These are phyloP conservation scores for Cladosporium sp. DNA, from an alignment of 2,329 filamentous ascomycete genomes.

Conservation along the genomic window DNA sequence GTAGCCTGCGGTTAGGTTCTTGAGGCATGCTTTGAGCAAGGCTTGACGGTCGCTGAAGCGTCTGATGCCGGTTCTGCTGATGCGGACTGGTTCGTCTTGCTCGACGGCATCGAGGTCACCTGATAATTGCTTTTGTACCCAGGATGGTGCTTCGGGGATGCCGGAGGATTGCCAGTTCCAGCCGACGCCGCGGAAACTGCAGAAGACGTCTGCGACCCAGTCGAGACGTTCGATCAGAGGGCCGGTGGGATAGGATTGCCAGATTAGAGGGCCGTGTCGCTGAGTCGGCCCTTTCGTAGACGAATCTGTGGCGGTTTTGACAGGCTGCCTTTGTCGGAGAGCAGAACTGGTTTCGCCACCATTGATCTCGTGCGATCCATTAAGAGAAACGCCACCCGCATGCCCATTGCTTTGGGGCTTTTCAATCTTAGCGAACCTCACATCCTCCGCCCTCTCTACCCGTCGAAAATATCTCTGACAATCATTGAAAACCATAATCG, in stretches of 20 bases:
- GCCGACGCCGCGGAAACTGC: slow-evolving; percentile 60
- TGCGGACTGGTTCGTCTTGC: slow-evolving; percentile 17
- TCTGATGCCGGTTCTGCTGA: slow-evolving; percentile 40
- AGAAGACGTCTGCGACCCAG: slow-evolving; percentile 60
- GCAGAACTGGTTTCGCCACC: slow-evolving; percentile 11
- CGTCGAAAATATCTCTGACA: slow-evolving; percentile 57
- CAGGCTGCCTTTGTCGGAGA: not conserved
- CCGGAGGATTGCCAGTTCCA: slow-evolving; percentile 61
- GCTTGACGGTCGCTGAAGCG: slow-evolving; percentile 39
- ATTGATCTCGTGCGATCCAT: slow-evolving; percentile 21
- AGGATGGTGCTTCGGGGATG: slow-evolving; percentile 48
- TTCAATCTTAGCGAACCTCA: no score
- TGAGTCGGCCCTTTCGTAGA: slow-evolving; percentile 22
- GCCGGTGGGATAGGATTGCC: slow-evolving; percentile 55
- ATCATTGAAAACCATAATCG: slow-evolving; percentile 59
- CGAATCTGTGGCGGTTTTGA: slow-evolving; percentile 1
- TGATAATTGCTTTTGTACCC: slow-evolving; percentile 43
- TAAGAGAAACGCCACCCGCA: not conserved
- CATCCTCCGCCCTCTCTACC: slow-evolving; percentile 46
- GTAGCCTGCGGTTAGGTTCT: slow-evolving; percentile 59
- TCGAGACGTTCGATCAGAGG: slow-evolving; percentile 56
- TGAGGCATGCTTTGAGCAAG: slow-evolving; percentile 40
- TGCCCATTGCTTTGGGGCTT: slow-evolving; percentile 5
- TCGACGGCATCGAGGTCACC: slow-evolving; percentile 35
- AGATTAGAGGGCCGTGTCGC: slow-evolving; percentile 41